A percentile compares a stretch with the other conserved stretches of the same genome.
These are phyloP conservation scores for Trapa bicornis DNA, from an alignment of 345 rosid species.

Conservation along the genomic window DNA sequence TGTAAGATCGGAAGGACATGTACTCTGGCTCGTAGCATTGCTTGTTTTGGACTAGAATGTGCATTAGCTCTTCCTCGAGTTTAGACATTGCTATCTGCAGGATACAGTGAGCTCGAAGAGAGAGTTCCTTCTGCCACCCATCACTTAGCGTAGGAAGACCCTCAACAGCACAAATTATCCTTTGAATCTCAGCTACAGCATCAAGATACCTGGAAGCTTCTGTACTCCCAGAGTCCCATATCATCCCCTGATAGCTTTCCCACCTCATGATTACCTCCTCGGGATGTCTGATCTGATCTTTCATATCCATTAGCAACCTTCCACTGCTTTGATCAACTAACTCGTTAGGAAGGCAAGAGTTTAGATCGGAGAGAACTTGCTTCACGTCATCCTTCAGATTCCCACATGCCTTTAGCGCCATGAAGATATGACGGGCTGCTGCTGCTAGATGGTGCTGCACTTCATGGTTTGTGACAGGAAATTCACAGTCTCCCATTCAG, in stretches of 20 bases:
- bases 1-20: slow-evolving; percentile 26
- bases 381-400: slow-evolving; percentile 37
- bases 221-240: slow-evolving; percentile 40
- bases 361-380: slow-evolving; percentile 35
- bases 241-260: slow-evolving; percentile 31
- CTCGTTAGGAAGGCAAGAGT: slow-evolving; percentile 36
- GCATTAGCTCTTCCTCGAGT: slow-evolving; percentile 61
- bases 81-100: slow-evolving; percentile 60
- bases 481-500: slow-evolving; percentile 19
- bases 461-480: slow-evolving; percentile 22
- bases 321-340: slow-evolving; percentile 21
- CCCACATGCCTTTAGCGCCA: slow-evolving; percentile 39
- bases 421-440: slow-evolving; percentile 44
- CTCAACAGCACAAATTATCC: slow-evolving; percentile 19
- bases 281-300: slow-evolving; percentile 30
- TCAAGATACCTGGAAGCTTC: slow-evolving; percentile 38
- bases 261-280: slow-evolving; percentile 35
- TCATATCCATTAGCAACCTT: slow-evolving; percentile 21
- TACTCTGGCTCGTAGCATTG: slow-evolving; percentile 24
- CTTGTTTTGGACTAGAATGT: slow-evolving; percentile 35
- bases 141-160: slow-evolving; percentile 18
- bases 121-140: slow-evolving; percentile 32
- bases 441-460: slow-evolving; percentile 54
- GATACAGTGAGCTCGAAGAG: slow-evolving; percentile 27
- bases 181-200: slow-evolving; percentile 38